Base-by-base conservation (phyloP, 345 rosid species). In the Reutealis trisperma region DNA sequence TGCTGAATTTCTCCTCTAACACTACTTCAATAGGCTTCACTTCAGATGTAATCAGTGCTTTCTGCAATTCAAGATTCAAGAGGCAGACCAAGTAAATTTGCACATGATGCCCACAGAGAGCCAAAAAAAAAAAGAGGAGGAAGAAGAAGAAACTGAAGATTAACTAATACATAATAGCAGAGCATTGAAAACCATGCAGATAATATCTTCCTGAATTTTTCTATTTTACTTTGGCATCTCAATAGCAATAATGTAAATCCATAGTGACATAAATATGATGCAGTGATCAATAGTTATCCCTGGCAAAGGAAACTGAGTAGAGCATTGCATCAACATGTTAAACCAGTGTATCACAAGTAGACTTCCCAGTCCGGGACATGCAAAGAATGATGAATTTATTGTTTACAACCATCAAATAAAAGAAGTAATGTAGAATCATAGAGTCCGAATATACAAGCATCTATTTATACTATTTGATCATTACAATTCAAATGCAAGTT, bases 1-100 rank as follows among this genome's bases (percentile, higher is more conserved):
- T 61, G 63, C 58, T 49, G 14, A 67, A 81, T 62, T 54, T 51
- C 47, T 37, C 71, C 37, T 54, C 67, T 7, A 13, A 21, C 54
- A 55, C 74, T 55, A 61, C 47, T 63, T 63, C 59, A 19, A 8
- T 57, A 34, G 68, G 67, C 69, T 79, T 58, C 45, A 55, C 70
- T 65, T 59, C 74, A 71, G 11, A 8, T 19, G 67, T 32, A 19
- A 51, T 52, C 62, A 79, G 30, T 72, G 58, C 70, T 42, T 59
- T 75, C 94, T 88, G 90, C 80, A 78, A 22, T 63, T 76, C 45
- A 67, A 82, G 52, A 68, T 37, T 49, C 13, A 54, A 82, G 71
- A 63, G 63, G 25, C 25, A 32, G 42, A 69, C 59, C 27, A 74
- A 2, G 18, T 65, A 8, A 65, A 19, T 37, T 18, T 66, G 14